Conservation (phyloP, 164 flowering plant genomes). For the Vitis cinerea region DNA sequence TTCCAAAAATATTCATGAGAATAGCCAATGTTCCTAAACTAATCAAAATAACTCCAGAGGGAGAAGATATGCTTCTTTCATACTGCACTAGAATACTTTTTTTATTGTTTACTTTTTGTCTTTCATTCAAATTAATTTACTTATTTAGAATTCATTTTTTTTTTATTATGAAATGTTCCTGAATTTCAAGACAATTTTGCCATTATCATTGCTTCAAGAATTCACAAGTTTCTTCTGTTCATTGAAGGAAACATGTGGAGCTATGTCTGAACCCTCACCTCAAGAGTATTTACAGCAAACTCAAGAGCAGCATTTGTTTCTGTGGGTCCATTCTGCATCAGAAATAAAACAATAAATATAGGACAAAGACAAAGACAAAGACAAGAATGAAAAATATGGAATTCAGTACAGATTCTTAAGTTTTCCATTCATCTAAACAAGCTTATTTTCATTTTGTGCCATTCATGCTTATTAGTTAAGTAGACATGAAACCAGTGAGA, state of each 20-base stretch:
- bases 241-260: too few species aligned
- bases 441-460: neutral
- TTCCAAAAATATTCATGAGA: too few species aligned
- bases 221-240: neutral
- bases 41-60: neutral
- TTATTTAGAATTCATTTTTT: neutral
- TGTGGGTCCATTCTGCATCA: slow-evolving; percentile 73
- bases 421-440: neutral
- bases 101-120: neutral
- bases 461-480: neutral
- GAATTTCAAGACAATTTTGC: too few species aligned
- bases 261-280: slow-evolving; percentile 39
- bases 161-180: too few species aligned
- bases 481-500: neutral
- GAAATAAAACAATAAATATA: neutral
- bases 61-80: neutral
- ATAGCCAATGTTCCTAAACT: neutral
- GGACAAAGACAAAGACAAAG: neutral
- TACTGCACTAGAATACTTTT: neutral
- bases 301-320: slow-evolving; percentile 97
- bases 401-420: neutral
- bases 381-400: neutral
- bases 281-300: slow-evolving; percentile 82
- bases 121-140: neutral
- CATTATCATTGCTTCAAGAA: too few species aligned